Base-by-base conservation (phyloP, 73 alveolate genomes). In the Durusdinium trenchii region DNA sequence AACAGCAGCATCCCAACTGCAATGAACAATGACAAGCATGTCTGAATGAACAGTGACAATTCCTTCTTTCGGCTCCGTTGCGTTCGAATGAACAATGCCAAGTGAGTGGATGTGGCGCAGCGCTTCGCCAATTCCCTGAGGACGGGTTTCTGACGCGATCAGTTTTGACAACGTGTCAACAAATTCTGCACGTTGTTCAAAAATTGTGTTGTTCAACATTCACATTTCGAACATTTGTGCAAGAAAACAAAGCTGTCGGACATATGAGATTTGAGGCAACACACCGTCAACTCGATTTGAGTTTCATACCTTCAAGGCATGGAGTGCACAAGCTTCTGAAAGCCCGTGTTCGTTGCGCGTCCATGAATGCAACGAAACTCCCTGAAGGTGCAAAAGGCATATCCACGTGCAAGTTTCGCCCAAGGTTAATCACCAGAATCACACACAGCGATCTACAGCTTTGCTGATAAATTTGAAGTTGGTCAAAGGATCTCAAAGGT, bases 71-170 rank as follows among this genome's bases (percentile, higher is more conserved):
- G 86, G 46, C 38, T 52, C 23, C 6, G 91, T 26, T 3, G 64
- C 96, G 45, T 89, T 89, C 28, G 96, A 62, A 69, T 89, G 96
- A 47, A 89, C 96, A 26, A 89, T 71, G 36, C 67, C 28, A 52
- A 89, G 96, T 51, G 96, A 62, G 47, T 89, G 96, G 71, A 89
- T 89, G 46, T 89, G 67, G 23, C 62, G 69, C 71, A 89, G 86
- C 16, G 96, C 96, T 46, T 89, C 96, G 62, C 96, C 96, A 64
- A 89, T 89, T 50, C 96, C 96, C 96, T 89, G 73, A 10, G 46
- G 20, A 54, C 64, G 20, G 64, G 28, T 54, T 54, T 9, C 64
- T 54, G 20, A 20, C 64, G 64, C 64, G 20, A 20, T 20, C n/a
- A n/a, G n/a, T n/a, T n/a, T n/a, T n/a, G 46, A 28, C 12, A 57